These are phyloP conservation scores for Skeletonema grethae DNA, from an alignment of 108 stramenopile genomes.

Conservation along the genomic window DNA sequence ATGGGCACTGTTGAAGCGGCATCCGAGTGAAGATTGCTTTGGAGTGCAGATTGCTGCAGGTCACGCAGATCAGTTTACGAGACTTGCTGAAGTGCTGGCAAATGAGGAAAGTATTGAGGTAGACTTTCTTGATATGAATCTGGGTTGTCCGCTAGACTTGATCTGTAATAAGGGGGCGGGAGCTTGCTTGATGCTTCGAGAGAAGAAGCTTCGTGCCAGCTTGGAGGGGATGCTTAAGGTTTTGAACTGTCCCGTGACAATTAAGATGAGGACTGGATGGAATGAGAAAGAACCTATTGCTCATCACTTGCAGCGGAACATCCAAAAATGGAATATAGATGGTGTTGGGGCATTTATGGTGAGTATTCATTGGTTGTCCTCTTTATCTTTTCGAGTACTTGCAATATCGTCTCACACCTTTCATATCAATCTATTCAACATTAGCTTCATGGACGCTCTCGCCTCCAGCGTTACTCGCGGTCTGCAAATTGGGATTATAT, in stretches of 20 bases:
- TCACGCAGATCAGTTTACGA: conserved; percentile 86
- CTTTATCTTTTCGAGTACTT: neutral
- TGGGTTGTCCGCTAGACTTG: conserved; percentile 98
- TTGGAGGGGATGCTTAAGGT: conserved; percentile 73
- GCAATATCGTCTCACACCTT: neutral
- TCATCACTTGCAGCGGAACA: conserved; percentile 78
- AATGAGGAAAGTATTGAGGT: conserved; percentile 66
- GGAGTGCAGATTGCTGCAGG: conserved; percentile 96
- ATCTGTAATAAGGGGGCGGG: conserved; percentile 95
- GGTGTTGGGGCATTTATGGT: conserved; percentile 79
- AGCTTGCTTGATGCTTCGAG: conserved; percentile 84
- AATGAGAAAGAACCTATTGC: conserved; percentile 91
- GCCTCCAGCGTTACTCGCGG: conserved; percentile 92
- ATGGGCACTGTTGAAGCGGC: conserved; percentile 94
- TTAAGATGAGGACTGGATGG: conserved; percentile 99
- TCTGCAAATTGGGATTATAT: conserved; percentile 98
- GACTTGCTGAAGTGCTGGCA: conserved; percentile 69
- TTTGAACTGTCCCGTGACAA: conserved; percentile 86
- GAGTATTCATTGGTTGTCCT: conserved; percentile 21
- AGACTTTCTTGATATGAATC: conserved; percentile 98
- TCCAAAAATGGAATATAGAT: conserved; percentile 80
- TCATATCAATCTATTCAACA: neutral
- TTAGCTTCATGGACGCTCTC: conserved; percentile 93
- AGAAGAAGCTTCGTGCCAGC: conserved; percentile 75
- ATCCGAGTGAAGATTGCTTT: conserved; percentile 93